Percentiles rank a stretch among this genome's conserved stretches.
Evolutionary conservation across 108 stramenopile species (phyloP).

Genomic region (Nannochloropsis oceanica): DNA sequence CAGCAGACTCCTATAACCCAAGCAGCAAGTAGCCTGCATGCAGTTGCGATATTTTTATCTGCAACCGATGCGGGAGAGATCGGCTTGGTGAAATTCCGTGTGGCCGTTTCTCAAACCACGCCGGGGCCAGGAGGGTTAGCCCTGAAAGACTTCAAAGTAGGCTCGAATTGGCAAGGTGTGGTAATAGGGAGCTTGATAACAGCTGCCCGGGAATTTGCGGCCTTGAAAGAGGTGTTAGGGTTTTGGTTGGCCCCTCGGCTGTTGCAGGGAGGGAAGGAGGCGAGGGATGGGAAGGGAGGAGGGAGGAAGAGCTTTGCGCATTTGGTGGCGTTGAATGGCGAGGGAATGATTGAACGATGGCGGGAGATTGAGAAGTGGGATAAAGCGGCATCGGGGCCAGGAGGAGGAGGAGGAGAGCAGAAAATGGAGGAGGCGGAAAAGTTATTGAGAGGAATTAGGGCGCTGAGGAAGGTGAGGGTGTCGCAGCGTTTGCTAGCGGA

Average conservation of each 20-base stretch:
- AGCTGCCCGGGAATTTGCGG: constrained; percentile 6
- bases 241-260: not conserved
- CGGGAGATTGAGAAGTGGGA: not conserved
- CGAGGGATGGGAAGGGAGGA: not conserved
- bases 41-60: not conserved
- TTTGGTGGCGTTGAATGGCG: not conserved
- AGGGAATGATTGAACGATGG: not conserved
- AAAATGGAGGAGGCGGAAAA: not conserved
- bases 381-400: not conserved
- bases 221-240: not conserved
- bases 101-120: not conserved
- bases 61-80: not conserved
- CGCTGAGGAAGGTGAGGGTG: not conserved
- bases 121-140: not conserved
- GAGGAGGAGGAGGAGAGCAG: not conserved
- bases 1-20: not conserved
- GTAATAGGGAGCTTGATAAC: constrained; percentile 12
- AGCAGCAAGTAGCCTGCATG: not conserved
- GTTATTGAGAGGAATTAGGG: not conserved
- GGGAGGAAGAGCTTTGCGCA: not conserved
- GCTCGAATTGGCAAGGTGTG: not conserved
- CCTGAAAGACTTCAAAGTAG: not conserved
- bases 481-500: not conserved
- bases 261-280: not conserved
- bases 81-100: not conserved